Conservation (phyloP, 176 grass and related monocot species). For the Puya raimondii region DNA sequence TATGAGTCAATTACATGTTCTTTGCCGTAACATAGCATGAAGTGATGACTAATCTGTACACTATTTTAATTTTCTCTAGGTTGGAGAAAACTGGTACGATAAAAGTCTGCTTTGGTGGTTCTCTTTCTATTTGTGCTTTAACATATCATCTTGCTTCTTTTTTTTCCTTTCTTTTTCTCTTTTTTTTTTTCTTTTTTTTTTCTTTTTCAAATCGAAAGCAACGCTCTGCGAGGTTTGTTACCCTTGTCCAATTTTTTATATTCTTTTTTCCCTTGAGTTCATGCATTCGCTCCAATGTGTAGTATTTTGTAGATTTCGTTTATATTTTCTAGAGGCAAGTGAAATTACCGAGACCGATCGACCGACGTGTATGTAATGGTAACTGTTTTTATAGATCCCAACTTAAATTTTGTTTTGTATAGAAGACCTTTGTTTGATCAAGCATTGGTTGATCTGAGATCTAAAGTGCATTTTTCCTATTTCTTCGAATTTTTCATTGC, state of each 20-base stretch:
- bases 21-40: neutral
- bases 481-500: too few species aligned
- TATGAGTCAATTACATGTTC: neutral
- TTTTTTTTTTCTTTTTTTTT: neutral
- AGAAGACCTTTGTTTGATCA: neutral
- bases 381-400: conserved; percentile 2
- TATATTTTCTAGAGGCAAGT: neutral
- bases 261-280: neutral
- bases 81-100: conserved; percentile 36
- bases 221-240: neutral
- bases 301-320: neutral
- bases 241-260: neutral
- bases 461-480: too few species aligned
- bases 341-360: neutral
- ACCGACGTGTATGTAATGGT: neutral
- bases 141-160: conserved; percentile 16
- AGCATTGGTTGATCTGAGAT: neutral
- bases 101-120: conserved; percentile 22
- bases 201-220: neutral
- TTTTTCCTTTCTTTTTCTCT: neutral
- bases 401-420: conserved; percentile 11
- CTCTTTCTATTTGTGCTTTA: conserved; percentile 1
- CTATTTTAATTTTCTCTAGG: conserved; percentile 23
- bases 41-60: neutral
- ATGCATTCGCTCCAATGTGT: conserved; percentile 1